Percentiles rank a stretch among this genome's conserved stretches.
These are phyloP conservation scores for Yamadazyma scolyti DNA, from an alignment of 805 yeast genomes.

Conservation along the genomic window DNA sequence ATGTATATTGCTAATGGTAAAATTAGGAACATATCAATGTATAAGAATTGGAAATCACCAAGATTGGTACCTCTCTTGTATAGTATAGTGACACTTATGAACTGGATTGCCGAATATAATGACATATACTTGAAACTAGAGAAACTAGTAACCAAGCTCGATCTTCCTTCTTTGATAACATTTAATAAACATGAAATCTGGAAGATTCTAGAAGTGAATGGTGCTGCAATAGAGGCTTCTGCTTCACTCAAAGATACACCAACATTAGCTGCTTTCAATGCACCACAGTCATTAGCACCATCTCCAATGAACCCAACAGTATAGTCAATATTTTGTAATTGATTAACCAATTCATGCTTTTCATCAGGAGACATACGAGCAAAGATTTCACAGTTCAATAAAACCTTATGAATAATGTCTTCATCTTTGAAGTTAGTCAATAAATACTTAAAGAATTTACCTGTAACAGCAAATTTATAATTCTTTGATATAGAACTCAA, in stretches of 20 bases:
- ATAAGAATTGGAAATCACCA: conserved; percentile 95
- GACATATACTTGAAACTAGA: conserved; percentile 98
- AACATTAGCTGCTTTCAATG: conserved; percentile 94
- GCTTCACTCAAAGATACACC: conserved; percentile 96
- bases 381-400: conserved; percentile 72
- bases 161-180: conserved; percentile 91
- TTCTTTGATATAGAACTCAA: conserved; percentile 20
- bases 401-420: conserved; percentile 46
- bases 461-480: conserved; percentile 82
- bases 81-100: conserved; percentile 77
- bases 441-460: conserved; percentile 82
- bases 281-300: conserved; percentile 99
- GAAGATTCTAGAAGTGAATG: conserved; percentile 86
- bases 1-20: conserved; percentile 93
- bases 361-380: conserved; percentile 99
- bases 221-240: conserved; percentile 98
- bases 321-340: conserved; percentile 78
- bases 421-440: conserved; percentile 51
- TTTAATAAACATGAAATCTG: conserved; percentile 91
- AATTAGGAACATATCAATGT: conserved; percentile 87
- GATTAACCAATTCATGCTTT: conserved; percentile 91
- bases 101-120: conserved; percentile 93
- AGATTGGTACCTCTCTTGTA: conserved; percentile 87
- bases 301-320: conserved; percentile 98
- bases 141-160: conserved; percentile 90